A percentile compares a stretch with the other conserved stretches of the same genome.
Evolutionary conservation across 129 eudicot genomes (phyloP).

Genomic region (Scalesia atractyloides): DNA sequence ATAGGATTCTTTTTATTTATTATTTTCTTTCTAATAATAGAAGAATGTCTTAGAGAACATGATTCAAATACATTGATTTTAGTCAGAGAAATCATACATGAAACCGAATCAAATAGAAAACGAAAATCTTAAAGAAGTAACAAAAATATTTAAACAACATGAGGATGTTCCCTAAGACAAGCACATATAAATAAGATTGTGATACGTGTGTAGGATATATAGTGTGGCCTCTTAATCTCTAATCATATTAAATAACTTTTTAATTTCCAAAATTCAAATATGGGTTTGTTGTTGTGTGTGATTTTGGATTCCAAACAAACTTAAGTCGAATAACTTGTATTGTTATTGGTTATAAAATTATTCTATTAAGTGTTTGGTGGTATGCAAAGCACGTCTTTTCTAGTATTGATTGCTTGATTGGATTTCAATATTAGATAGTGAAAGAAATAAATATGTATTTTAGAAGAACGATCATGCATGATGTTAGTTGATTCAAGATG

Average conservation of each 20-base stretch:
- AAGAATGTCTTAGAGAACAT: slow-evolving; percentile 29
- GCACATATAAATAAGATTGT: slow-evolving; percentile 21
- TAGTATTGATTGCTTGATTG: neutral
- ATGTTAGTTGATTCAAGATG: too few relatives aligned
- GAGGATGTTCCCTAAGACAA: slow-evolving; percentile 34
- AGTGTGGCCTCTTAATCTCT: slow-evolving; percentile 20
- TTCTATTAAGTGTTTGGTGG: neutral
- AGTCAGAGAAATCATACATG: slow-evolving; percentile 10
- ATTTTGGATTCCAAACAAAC: slow-evolving; percentile 1
- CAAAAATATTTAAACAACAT: slow-evolving; percentile 22
- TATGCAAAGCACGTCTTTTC: neutral
- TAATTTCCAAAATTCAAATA: neutral
- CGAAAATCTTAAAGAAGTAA: neutral
- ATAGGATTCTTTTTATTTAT: slow-evolving; percentile 24
- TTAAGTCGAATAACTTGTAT: slow-evolving; percentile 8
- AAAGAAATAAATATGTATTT: neutral
- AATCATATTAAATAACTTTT: neutral
- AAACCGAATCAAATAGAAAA: slow-evolving; percentile 13
- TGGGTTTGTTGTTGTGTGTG: neutral
- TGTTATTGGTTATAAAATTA: neutral
- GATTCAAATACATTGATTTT: slow-evolving; percentile 29
- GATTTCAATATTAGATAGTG: neutral
- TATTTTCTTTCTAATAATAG: neutral
- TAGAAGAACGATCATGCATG: neutral
- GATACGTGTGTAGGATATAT: slow-evolving; percentile 27